Percentiles rank a stretch among this genome's conserved stretches.
Evolutionary conservation across 768 basidiomycete species (phyloP).

Genomic region (Auriscalpium microsporum): DNA sequence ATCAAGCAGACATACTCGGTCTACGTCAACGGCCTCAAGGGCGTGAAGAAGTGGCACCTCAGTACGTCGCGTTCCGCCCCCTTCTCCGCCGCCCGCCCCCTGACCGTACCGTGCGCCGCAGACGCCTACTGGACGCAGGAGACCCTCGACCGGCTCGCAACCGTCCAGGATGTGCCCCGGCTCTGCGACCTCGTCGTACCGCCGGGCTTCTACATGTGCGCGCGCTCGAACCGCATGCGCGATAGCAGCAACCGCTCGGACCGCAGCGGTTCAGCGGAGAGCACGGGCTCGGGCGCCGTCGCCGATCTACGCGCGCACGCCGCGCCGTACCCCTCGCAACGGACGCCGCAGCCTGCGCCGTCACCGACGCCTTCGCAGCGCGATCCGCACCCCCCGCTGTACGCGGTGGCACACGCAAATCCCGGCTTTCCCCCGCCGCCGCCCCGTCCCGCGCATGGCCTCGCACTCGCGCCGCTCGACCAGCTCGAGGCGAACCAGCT

Average conservation of each 20-base stretch:
- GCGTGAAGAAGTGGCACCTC: conserved; percentile 29
- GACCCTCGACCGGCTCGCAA: conserved; percentile 44
- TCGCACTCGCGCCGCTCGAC: conserved; percentile 9
- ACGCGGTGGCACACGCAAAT: neutral
- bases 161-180: conserved; percentile 50
- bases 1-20: conserved; percentile 35
- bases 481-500: conserved; percentile 5
- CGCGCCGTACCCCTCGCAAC: conserved; percentile 1
- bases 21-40: conserved; percentile 22
- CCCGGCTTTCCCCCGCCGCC: neutral
- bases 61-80: conserved; percentile 20
- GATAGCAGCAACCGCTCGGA: conserved; percentile 9
- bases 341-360: neutral
- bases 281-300: neutral
- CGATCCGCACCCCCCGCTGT: neutral
- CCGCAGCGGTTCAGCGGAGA: conserved; percentile 4
- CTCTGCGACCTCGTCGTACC: conserved; percentile 51
- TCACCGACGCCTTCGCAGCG: neutral
- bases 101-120: conserved; percentile 20
- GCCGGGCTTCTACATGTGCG: conserved; percentile 53
- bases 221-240: conserved; percentile 32
- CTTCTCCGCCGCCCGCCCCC: neutral
- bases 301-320: neutral
- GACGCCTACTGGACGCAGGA: conserved; percentile 74
- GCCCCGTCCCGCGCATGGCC: neutral